Percentiles rank a stretch among this genome's conserved stretches.
phyloP scores from a whole-genome alignment of 2,329 filamentous ascomycete species.

The Byssochlamys sp. region DNA sequence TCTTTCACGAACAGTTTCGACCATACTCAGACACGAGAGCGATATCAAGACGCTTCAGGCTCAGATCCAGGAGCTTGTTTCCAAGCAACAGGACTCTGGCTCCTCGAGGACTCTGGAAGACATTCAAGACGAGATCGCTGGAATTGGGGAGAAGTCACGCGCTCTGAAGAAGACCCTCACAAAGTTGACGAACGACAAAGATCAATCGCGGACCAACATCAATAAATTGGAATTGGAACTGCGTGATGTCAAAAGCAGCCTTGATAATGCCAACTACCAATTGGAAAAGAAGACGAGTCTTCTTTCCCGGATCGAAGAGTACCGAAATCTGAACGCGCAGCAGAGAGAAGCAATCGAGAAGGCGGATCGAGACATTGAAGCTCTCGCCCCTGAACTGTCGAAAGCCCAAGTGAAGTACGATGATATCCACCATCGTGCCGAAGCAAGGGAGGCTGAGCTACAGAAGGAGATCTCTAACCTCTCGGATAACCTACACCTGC shows the following conservation, averaged over 20 bases:
- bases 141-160: slow-evolving; percentile 58
- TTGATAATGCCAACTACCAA: slow-evolving; percentile 61
- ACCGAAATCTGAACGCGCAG: slow-evolving; percentile 57
- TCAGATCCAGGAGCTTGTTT: slow-evolving; percentile 65
- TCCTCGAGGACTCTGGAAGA: slow-evolving; percentile 65
- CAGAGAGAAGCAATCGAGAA: slow-evolving; percentile 61
- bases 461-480: slow-evolving; percentile 63
- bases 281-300: slow-evolving; percentile 72
- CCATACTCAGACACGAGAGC: slow-evolving; percentile 60
- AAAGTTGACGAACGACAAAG: slow-evolving; percentile 60
- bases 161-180: slow-evolving; percentile 53
- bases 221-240: slow-evolving; percentile 65
- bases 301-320: slow-evolving; percentile 60
- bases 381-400: slow-evolving; percentile 63
- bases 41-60: slow-evolving; percentile 63
- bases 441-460: slow-evolving; percentile 61
- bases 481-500: slow-evolving; percentile 63
- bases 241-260: slow-evolving; percentile 62
- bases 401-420: slow-evolving; percentile 68
- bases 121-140: slow-evolving; percentile 66
- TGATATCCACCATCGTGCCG: slow-evolving; percentile 62
- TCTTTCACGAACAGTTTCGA: slow-evolving; percentile 64
- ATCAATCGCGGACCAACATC: slow-evolving; percentile 59
- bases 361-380: slow-evolving; percentile 63
- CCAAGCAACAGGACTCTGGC: slow-evolving; percentile 62